Base-by-base conservation (phyloP, 2,329 filamentous ascomycete species). In the Bretziella fagacearum region DNA sequence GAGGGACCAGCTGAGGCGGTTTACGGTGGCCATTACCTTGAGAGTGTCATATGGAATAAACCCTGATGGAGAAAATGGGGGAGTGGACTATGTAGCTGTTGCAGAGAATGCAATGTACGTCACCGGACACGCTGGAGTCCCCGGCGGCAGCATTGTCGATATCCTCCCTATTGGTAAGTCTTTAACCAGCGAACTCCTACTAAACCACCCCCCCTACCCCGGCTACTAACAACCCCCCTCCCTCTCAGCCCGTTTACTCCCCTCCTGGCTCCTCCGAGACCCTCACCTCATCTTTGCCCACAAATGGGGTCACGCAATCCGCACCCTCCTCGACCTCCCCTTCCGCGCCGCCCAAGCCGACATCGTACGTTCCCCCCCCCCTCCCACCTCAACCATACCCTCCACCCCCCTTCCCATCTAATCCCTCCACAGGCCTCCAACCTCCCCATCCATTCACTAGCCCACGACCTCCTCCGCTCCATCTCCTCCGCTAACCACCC, bases 141-240 rank as follows among this genome's bases (percentile, higher is more conserved):
- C 56, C 6, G 57, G 55, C 18, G 55, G 56, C 49, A 59, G 56
- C 37, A 52, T 69, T 17, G 63, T 70, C 35, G 69, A 71, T 52
- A 56, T 68, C 44, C 63, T 70, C 42, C 69, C 68, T 2, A 41
- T 52, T 11, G 57, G 58, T 61, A 54, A 47, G 54, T 41, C 18
- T n/a, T n/a, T n/a, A n/a, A n/a, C 22, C 13, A 47, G 13, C 13
- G 6, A 11, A 6, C 3, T 8, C 3, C n/a, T 22, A 13, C 27
- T 15, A 13, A 15, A 11, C 29, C 11, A 32, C 5, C 3, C 15
- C 29, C 5, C 15, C 5, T 11, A 11, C 11, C 29, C 15, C 3
- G 15, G 11, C 11, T 11, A 3, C 3, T 32, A 32, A 11, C 29
- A 6, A 11, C 15, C 29, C 15, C n/a, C n/a, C n/a, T n/a, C n/a